Evolutionary conservation across 306 rosid genomes (phyloP).

Genomic region (Prunus fruticosa): DNA sequence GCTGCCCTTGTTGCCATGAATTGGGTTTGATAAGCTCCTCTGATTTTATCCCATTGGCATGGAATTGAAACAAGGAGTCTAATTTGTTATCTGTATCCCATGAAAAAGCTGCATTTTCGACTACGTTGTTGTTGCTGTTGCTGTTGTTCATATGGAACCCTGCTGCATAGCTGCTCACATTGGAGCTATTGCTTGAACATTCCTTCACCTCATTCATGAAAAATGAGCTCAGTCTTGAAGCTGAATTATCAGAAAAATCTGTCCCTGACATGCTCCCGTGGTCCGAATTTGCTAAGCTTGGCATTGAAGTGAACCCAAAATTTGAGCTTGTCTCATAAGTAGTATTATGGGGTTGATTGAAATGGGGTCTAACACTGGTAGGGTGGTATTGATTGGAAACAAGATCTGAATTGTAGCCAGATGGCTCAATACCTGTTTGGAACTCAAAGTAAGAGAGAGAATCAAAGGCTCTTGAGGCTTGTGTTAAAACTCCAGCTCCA

Average conservation of each 20-base stretch:
- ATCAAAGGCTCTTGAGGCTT: conserved; percentile 50
- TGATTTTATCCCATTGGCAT: conserved; percentile 49
- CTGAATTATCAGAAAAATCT: conserved; percentile 72
- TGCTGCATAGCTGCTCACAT: conserved; percentile 49
- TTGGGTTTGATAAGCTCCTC: conserved; percentile 48
- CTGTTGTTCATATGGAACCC: conserved; percentile 44
- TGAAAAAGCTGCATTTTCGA: conserved; percentile 50
- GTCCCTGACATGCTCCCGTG: conserved; percentile 53
- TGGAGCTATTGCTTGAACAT: conserved; percentile 85
- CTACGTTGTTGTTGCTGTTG: conserved; percentile 15
- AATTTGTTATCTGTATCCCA: conserved; percentile 70
- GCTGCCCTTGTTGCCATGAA: conserved; percentile 52
- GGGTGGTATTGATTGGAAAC: conserved; percentile 20
- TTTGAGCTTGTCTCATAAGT: conserved; percentile 35
- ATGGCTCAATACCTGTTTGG: conserved; percentile 34
- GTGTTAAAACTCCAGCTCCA: conserved; percentile 28
- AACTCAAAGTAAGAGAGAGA: conserved; percentile 55
- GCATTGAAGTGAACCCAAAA: conserved; percentile 64
- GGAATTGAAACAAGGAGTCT: conserved; percentile 61
- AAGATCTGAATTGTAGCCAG: conserved; percentile 30
- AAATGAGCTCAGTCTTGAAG: conserved; percentile 47
- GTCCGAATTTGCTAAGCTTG: conserved; percentile 73
- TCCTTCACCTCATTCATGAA: conserved; percentile 68
- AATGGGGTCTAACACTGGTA: conserved; percentile 15
- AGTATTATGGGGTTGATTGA: conserved; percentile 17